phyloP scores from a whole-genome alignment of 2,329 filamentous ascomycete genomes.

The Chrysoporthe austroafricana region DNA sequence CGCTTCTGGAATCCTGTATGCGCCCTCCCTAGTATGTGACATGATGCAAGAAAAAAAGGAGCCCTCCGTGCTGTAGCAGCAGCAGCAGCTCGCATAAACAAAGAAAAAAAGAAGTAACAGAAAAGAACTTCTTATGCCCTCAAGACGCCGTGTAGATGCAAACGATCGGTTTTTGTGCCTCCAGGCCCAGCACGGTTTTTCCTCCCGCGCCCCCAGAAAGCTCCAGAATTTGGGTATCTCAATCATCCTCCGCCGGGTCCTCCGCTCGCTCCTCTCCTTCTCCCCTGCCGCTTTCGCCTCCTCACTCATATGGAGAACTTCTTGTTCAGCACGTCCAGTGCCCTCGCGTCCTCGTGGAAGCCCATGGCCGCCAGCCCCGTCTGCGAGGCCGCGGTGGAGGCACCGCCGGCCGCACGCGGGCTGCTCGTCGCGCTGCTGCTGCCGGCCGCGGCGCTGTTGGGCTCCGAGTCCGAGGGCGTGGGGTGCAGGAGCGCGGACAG shows the following conservation, averaged over 20 bases:
- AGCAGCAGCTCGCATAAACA: no score
- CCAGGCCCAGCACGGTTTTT: no score
- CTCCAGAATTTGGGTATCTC: slow-evolving; percentile 6
- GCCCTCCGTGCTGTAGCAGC: no score
- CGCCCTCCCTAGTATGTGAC: no score
- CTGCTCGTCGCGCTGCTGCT: slow-evolving; percentile 49
- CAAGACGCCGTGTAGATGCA: slow-evolving; percentile 10
- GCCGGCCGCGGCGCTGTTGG: slow-evolving; percentile 48
- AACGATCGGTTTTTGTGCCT: neutral
- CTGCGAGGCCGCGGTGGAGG: slow-evolving; percentile 11
- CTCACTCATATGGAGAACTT: slow-evolving; percentile 35
- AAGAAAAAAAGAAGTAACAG: no score
- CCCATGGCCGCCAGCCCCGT: slow-evolving; percentile 23
- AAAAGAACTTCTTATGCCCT: no score
- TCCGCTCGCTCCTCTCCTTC: neutral
- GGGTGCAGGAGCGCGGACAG: slow-evolving; percentile 57
- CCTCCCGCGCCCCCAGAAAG: no score
- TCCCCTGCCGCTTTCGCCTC: neutral
- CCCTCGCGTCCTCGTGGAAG: slow-evolving; percentile 34
- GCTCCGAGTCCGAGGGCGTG: slow-evolving; percentile 50
- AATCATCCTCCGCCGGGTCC: neutral
- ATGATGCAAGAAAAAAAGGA: no score
- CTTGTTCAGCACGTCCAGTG: slow-evolving; percentile 36
- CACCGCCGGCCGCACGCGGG: slow-evolving; percentile 42
- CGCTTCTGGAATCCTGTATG: no score